Evolutionary conservation across 306 rosid species (phyloP), one percentile per base, ranked within the genome.

Genomic region (Vigna mungo): DNA sequence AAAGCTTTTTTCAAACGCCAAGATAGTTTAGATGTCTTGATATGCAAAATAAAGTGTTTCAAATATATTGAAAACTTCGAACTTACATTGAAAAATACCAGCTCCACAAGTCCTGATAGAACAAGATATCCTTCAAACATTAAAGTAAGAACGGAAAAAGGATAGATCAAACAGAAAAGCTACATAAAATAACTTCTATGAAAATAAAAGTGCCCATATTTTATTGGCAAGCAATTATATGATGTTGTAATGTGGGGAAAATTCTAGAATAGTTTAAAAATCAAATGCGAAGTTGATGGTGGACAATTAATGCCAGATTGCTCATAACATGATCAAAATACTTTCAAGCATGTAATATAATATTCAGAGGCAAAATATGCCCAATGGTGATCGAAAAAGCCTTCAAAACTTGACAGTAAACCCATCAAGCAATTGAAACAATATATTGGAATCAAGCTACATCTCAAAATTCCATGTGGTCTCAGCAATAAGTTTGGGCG

Each of bases 401-500:
- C 80, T 62, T 55, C 54, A 64, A 46, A 64, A 70, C 81, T 43
- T 52, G 82, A 82, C 74, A 55, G 82, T 25, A 49, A 76, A 76
- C 84, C 72, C 58, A 62, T 17, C 76, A 34, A 73, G 78, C 74
- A 81, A 81, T 77, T 66, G 76, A 60, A 68, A 49, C 27, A 27
- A 9, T 37, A 25, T 49, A 54, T 68, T 25, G 59, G 53, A 67
- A 58, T 18, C 68, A 77, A 81, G 54, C 87, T 84, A 96, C 86
- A 88, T 75, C 83, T 88, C 93, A 25, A 96, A 78, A 82, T 89
- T 92, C 99, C 94, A 92, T 3, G 92, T 74, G 49, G 89, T 87
- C 84, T 96, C 99, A 1, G 97, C 99, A n/a, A 72, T 73, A 62
- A 96, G 34, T 84, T 89, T 91, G 13, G 99, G 99, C 67, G 66